Percentiles rank a stretch among this genome's conserved stretches.
Conservation (phyloP, 257 asterid genomes). For the Marsdenia floribunda region DNA sequence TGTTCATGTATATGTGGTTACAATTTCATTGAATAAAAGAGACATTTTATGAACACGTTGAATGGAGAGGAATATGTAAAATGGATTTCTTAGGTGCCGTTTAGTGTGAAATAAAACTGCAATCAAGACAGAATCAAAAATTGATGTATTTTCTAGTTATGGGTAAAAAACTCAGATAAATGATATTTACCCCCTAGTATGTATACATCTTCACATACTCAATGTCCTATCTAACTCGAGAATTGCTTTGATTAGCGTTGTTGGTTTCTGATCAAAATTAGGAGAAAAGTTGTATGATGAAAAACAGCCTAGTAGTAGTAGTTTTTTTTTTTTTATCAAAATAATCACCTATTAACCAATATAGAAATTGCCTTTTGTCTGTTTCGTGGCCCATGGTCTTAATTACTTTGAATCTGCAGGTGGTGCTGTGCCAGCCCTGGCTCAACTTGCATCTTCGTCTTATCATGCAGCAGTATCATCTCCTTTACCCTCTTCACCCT, state of each 20-base stretch:
- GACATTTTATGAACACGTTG: neutral
- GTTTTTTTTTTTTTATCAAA: neutral
- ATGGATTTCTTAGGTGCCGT: neutral
- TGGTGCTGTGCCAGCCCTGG: constrained; percentile 85
- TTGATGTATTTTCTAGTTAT: neutral
- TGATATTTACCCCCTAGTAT: neutral
- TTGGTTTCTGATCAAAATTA: neutral
- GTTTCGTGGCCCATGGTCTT: neutral
- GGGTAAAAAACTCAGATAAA: neutral
- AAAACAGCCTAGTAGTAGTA: neutral
- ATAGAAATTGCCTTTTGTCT: neutral
- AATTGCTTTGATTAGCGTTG: neutral
- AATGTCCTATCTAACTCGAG: neutral
- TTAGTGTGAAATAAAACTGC: neutral
- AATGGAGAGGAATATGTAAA: neutral
- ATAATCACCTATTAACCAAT: neutral
- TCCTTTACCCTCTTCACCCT: constrained; percentile 43
- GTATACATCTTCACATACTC: neutral
- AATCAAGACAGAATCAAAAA: neutral
- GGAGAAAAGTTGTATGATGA: neutral
- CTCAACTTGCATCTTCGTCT: constrained; percentile 87
- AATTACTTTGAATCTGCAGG: constrained; percentile 40
- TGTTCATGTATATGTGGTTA: neutral
- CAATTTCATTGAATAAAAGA: no score
- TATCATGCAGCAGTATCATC: constrained; percentile 60